Conservation (phyloP, 768 basidiomycete genomes). For the Lactarius hatsudake region DNA sequence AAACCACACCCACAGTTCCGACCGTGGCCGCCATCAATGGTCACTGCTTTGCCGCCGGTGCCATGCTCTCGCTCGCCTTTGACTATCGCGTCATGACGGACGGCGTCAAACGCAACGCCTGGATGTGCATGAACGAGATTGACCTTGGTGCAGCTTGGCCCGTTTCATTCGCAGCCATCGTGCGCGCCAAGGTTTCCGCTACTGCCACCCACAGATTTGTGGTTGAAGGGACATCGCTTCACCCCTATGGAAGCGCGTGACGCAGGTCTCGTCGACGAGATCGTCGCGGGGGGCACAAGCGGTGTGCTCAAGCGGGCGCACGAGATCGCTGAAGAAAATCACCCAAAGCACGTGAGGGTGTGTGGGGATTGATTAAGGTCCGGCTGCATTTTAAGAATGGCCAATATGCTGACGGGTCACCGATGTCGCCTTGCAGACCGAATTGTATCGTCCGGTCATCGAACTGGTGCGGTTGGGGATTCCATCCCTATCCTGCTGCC, state of each 20-base stretch:
- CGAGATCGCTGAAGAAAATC: constrained; percentile 56
- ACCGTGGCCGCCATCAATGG: constrained; percentile 79
- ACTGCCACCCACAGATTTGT: constrained; percentile 68
- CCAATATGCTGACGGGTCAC: constrained; percentile 4
- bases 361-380: constrained; percentile 76
- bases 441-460: constrained; percentile 56
- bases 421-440: constrained; percentile 38
- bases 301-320: constrained; percentile 61
- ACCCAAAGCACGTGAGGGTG: constrained; percentile 52
- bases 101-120: constrained; percentile 71
- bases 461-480: constrained; percentile 39
- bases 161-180: constrained; percentile 59
- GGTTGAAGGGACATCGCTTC: constrained; percentile 80
- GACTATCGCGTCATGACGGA: constrained; percentile 91
- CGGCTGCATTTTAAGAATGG: background rate
- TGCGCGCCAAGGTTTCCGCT: constrained; percentile 63
- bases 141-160: constrained; percentile 85
- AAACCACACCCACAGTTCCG: constrained; percentile 49
- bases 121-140: constrained; percentile 92
- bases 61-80: constrained; percentile 75
- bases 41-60: constrained; percentile 82
- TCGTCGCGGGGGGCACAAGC: constrained; percentile 59
- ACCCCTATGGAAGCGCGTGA: constrained; percentile 66
- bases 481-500: constrained; percentile 35
- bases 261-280: constrained; percentile 65